phyloP scores from a whole-genome alignment of 345 rosid genomes.

The Salix caprea region DNA sequence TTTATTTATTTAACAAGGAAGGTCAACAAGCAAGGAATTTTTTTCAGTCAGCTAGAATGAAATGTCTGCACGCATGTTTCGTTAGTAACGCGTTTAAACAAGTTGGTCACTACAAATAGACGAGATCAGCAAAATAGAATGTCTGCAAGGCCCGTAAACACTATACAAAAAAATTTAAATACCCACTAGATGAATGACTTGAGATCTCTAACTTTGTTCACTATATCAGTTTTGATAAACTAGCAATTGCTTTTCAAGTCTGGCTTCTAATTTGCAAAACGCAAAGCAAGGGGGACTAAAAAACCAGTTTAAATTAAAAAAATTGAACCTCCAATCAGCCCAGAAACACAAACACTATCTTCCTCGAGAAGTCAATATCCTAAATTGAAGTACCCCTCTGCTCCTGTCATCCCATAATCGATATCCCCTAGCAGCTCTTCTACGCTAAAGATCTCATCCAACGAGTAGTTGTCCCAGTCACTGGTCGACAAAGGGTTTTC shows the following conservation, averaged over 20 bases:
- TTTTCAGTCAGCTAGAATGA: too few relatives aligned
- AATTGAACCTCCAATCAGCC: not conserved
- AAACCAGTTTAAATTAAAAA: not conserved
- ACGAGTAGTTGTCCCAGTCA: conserved; percentile 12
- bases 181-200: not conserved
- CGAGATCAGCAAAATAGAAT: not conserved
- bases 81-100: too few relatives aligned
- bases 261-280: not conserved
- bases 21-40: too few relatives aligned
- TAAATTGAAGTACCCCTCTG: conserved; percentile 3
- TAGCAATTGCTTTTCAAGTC: not conserved
- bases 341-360: not conserved
- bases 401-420: not conserved
- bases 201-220: not conserved
- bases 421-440: conserved; percentile 47
- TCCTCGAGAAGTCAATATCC: not conserved
- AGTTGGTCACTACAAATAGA: not conserved
- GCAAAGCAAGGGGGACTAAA: not conserved
- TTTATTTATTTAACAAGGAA: too few relatives aligned
- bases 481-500: not conserved
- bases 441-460: conserved; percentile 54
- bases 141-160: not conserved
- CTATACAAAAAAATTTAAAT: not conserved
- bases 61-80: too few relatives aligned
- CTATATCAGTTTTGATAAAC: not conserved